Evolutionary conservation across 148 eudicot species (phyloP), one percentile per base, ranked within the genome.

Genomic region (Talinum fruticosum): DNA sequence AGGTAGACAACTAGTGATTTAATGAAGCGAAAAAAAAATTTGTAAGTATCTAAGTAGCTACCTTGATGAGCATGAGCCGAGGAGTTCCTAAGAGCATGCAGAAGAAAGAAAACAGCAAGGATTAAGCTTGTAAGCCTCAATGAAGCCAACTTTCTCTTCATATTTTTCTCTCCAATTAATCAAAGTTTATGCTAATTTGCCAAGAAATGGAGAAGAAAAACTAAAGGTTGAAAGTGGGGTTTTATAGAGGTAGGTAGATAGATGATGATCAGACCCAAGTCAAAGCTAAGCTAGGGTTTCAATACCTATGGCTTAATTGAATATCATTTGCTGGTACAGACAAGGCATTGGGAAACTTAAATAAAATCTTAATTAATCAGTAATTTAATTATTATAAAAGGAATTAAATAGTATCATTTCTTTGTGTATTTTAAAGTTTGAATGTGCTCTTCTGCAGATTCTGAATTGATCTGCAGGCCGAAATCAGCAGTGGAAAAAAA

Each of bases 261-360:
- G n/a, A 2, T 13, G 26, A 37, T 69, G 79, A 70, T 67, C 74
- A 80, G 78, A 82, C 78, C 33, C 30, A 81, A 76, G 86, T 90
- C 91, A 88, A 84, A 83, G 74, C 81, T 83, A 82, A 87, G 81
- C 89, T 80, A 81, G 89, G 78, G 76, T 77, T 75, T 28, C 71
- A 73, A 73, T 41, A 41, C 47, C 10, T 8, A 41, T 1, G 47
- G 65, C 71, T 73, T 72, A 76, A 59, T 77, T 71, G 26, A 75
- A 77, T 79, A 66, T 73, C 61, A 45, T 54, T 69, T 72, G 66
- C 66, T 80, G 78, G 87, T 82, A 83, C 83, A 80, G 85, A 80
- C 88, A 87, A 80, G 34, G 80, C 89, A 80, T 89, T 44, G 92
- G 88, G 82, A 79, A 82, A 73, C 90, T 78, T 67, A 81, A 84